These are phyloP conservation scores for Kodamaea kakaduensis DNA, from an alignment of 805 yeast genomes.

Conservation along the genomic window DNA sequence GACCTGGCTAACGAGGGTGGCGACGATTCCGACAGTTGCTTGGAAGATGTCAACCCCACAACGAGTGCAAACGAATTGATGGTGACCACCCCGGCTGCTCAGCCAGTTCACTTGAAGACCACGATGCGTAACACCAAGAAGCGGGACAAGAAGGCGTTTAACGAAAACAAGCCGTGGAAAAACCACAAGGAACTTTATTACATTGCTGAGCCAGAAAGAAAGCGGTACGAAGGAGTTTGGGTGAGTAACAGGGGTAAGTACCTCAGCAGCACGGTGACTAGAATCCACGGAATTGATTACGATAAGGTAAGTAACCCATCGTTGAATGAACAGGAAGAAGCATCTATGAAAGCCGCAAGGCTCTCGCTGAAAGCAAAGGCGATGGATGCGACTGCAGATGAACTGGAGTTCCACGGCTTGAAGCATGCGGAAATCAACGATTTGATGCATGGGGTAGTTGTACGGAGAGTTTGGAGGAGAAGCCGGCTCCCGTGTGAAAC, in stretches of 20 bases:
- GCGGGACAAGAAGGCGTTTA: slow-evolving; percentile 48
- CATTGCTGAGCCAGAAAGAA: slow-evolving; percentile 63
- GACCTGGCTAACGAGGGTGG: slow-evolving; percentile 11
- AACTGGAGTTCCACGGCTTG: slow-evolving; percentile 28
- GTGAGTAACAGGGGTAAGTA: slow-evolving; percentile 77
- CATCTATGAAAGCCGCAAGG: slow-evolving; percentile 30
- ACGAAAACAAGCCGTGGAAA: slow-evolving; percentile 94
- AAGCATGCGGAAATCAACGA: slow-evolving; percentile 24
- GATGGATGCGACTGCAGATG: slow-evolving; percentile 18
- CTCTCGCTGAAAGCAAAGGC: slow-evolving; percentile 28
- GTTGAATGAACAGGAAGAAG: slow-evolving; percentile 16
- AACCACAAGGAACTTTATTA: slow-evolving; percentile 59
- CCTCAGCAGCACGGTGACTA: slow-evolving; percentile 35
- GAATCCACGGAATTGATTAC: slow-evolving; percentile 29
- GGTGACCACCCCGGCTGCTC: slow-evolving; percentile 2
- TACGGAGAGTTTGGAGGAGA: slow-evolving; percentile 74
- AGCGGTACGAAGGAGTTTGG: slow-evolving; percentile 93
- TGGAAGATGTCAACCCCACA: neutral
- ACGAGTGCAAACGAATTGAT: neutral
- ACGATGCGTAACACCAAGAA: slow-evolving; percentile 46
- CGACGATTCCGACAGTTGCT: slow-evolving; percentile 1
- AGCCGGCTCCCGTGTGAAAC: slow-evolving; percentile 66
- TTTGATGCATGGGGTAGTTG: slow-evolving; percentile 58
- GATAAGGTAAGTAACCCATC: slow-evolving; percentile 11
- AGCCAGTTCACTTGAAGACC: slow-evolving; percentile 41